Conservation (phyloP, 2,329 filamentous ascomycete species). For the Aspergillus brunneoviolaceus region DNA sequence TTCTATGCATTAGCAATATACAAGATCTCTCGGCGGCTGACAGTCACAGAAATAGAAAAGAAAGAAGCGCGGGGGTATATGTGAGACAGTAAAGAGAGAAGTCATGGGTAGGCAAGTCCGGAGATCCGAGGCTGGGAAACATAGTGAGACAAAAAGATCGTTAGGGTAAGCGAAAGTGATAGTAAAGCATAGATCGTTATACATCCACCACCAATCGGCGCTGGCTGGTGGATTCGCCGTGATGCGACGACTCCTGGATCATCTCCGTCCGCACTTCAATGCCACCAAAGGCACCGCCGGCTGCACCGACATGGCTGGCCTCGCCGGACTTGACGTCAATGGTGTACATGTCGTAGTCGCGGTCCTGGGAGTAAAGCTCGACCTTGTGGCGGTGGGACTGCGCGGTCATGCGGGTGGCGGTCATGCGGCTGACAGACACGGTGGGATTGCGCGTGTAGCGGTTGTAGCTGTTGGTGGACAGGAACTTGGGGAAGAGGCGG, state of each 20-base stretch:
- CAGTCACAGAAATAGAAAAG: not conserved
- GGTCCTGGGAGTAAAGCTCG: conserved; percentile 22
- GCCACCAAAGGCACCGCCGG: conserved; percentile 17
- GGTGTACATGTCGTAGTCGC: conserved; percentile 30
- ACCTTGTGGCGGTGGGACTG: conserved; percentile 14
- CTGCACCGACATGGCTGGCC: conserved; percentile 3
- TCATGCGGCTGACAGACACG: conserved; percentile 11
- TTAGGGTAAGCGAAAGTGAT: not conserved
- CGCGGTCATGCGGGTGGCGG: conserved; percentile 10
- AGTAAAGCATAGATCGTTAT: not conserved
- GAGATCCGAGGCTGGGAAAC: no score
- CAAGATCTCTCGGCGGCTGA: not conserved
- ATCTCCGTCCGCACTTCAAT: conserved; percentile 37
- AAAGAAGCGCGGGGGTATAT: not conserved
- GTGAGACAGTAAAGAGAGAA: not conserved
- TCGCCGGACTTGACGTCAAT: conserved; percentile 29
- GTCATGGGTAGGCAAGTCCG: not conserved
- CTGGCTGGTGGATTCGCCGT: conserved; percentile 23
- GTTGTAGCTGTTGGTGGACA: conserved; percentile 30
- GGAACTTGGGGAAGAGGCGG: conserved; percentile 39
- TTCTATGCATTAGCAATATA: no score
- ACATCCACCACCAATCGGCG: conserved; percentile 24
- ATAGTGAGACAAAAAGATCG: not conserved
- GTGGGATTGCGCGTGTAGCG: conserved; percentile 22
- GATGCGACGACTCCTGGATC: conserved; percentile 24